Evolutionary conservation across 805 yeast species (phyloP).

Genomic region (Lachancea mirantina): DNA sequence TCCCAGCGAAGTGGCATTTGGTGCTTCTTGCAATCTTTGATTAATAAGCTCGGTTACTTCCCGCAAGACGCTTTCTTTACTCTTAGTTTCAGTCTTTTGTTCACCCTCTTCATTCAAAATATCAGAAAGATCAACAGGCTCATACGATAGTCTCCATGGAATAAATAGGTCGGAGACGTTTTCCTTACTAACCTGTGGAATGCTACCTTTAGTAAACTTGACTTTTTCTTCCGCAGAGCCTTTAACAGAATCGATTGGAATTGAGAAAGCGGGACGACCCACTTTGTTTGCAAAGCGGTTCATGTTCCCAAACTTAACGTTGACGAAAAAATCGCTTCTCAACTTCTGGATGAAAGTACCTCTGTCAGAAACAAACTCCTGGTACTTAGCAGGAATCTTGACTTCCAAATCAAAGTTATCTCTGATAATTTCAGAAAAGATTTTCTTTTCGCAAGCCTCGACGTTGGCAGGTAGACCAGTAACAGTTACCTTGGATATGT

Average conservation of each 20-base stretch:
- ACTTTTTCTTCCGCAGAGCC: slow-evolving; percentile 37
- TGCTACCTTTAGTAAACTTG: slow-evolving; percentile 43
- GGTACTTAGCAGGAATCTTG: slow-evolving; percentile 50
- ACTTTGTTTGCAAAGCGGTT: slow-evolving; percentile 45
- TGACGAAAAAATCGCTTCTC: slow-evolving; percentile 46
- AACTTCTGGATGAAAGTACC: slow-evolving; percentile 56
- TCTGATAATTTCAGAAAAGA: slow-evolving; percentile 48
- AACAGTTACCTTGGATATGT: slow-evolving; percentile 46
- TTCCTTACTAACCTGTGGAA: slow-evolving; percentile 19
- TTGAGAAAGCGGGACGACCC: slow-evolving; percentile 36
- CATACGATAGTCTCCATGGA: slow-evolving; percentile 58
- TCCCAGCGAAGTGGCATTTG: slow-evolving; percentile 43
- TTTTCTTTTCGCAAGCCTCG: slow-evolving; percentile 54
- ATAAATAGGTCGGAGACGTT: slow-evolving; percentile 32
- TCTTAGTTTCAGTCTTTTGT: slow-evolving; percentile 36
- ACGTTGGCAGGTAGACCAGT: slow-evolving; percentile 62
- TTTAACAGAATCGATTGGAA: slow-evolving; percentile 42
- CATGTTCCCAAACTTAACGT: slow-evolving; percentile 51
- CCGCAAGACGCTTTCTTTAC: slow-evolving; percentile 40
- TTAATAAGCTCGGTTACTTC: slow-evolving; percentile 35
- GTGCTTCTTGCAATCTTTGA: slow-evolving; percentile 41
- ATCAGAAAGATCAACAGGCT: slow-evolving; percentile 27
- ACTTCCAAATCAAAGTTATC: slow-evolving; percentile 49
- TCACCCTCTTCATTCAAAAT: slow-evolving; percentile 22
- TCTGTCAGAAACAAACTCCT: slow-evolving; percentile 56